Conservation (phyloP, 768 basidiomycete species). For the Russula dissimulans region DNA sequence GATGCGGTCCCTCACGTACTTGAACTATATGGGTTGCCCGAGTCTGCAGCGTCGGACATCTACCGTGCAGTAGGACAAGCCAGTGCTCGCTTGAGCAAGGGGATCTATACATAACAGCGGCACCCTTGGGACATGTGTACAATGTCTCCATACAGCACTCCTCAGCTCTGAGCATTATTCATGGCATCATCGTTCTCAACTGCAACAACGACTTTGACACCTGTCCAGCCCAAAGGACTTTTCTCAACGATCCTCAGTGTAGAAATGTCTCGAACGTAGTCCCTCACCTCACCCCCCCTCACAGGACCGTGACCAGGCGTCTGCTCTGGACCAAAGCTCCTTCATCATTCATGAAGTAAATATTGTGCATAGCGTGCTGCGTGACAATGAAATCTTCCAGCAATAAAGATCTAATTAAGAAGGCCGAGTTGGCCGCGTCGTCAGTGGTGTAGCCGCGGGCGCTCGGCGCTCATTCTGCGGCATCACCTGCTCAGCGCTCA, state of each 20-base stretch:
- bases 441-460: too few species aligned
- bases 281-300: too few species aligned
- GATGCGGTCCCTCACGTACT: slow-evolving; percentile 47
- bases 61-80: slow-evolving; percentile 60
- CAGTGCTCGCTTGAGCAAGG: slow-evolving; percentile 25
- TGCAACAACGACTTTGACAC: background rate
- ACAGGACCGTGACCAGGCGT: background rate
- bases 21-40: slow-evolving; percentile 36
- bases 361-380: background rate
- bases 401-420: too few species aligned
- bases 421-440: too few species aligned
- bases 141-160: background rate
- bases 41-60: slow-evolving; percentile 40
- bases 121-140: background rate
- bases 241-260: background rate
- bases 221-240: background rate
- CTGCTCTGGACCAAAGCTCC: background rate
- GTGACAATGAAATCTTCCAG: too few species aligned
- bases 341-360: background rate
- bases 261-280: background rate
- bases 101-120: slow-evolving; percentile 2
- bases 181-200: background rate
- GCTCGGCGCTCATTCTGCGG: too few species aligned
- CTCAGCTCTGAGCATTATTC: background rate
- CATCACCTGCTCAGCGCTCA: background rate